Evolutionary conservation across 768 basidiomycete species (phyloP), one percentile per base, ranked within the genome.

Genomic region (Russula compacta): DNA sequence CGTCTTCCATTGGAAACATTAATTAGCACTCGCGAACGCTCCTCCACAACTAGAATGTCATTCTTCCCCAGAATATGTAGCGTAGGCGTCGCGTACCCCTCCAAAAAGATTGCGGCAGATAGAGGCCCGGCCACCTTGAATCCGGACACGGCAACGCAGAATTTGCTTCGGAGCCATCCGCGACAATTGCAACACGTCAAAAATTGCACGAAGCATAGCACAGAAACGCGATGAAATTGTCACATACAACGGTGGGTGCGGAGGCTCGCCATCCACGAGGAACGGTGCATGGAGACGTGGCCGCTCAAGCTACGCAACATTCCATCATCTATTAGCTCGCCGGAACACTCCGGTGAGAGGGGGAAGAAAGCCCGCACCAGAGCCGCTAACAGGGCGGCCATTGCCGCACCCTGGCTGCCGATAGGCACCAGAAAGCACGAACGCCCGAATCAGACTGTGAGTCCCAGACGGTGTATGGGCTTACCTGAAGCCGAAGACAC

Each of bases 401-500:
- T 78, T 4, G 81, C 83, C 15, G 87, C 90, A 15, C 90, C 90
- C 73, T 93, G 91, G 63, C 87, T 88, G 48, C 21, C 59, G 51
- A 47, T 54, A 36, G 58, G 33, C 40, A 35, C 40, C 48, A 40
- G n/a, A 33, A 24, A 21, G 29, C 12, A 46, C 46, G 52, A 49
- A 38, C 21, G 17, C 24, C 29, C 48, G 61, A 38, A 58, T 63
- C 61, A 54, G 24, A 63, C 54, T 56, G 51, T 43, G 56, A 32
- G 47, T 38, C 19, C 33, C 24, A 29, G 24, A 29, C 24, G 24
- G 1, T 29, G 1, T 29, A 3, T 29, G 24, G 24, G 24, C 72
- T 33, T 33, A 84, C 86, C 88, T 90, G 69, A 91, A 91, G 6
- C 89, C 89, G 67, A 92, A 79, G 8, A 91, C 81, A 32, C 88